Conservation (phyloP, 2,329 filamentous ascomycete species). For the Microdochium paspali region DNA sequence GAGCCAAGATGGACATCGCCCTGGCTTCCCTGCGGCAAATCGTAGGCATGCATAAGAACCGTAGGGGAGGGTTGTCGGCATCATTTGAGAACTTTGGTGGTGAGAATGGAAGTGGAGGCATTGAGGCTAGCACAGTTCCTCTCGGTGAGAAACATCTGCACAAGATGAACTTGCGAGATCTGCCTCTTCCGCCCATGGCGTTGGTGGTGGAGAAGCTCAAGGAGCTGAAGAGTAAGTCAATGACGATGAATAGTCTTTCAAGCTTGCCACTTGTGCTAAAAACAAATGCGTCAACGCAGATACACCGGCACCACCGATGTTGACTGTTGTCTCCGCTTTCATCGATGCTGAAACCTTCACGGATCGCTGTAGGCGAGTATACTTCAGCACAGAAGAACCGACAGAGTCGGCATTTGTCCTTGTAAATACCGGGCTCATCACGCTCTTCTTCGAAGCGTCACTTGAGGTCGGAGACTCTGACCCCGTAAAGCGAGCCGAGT, state of each 20-base stretch:
- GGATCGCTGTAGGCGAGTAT: constrained; percentile 36
- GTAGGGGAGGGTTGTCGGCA: neutral
- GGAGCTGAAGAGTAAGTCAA: constrained; percentile 30
- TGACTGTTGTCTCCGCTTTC: constrained; percentile 39
- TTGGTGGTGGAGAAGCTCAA: constrained; percentile 39
- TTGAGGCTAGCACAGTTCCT: constrained; percentile 13
- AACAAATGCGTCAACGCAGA: constrained; percentile 17
- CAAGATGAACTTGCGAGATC: constrained; percentile 34
- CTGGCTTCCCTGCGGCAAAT: constrained; percentile 42
- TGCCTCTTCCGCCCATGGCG: constrained; percentile 44
- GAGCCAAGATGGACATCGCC: constrained; percentile 42
- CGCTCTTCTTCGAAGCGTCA: constrained; percentile 19
- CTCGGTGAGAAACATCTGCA: constrained; percentile 34
- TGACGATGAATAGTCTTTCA: neutral
- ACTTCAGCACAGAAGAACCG: constrained; percentile 42
- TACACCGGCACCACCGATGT: constrained; percentile 33
- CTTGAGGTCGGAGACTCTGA: constrained; percentile 11
- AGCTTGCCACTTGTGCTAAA: neutral
- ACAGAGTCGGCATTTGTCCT: constrained; percentile 38
- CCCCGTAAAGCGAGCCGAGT: constrained; percentile 12
- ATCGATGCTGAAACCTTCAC: constrained; percentile 39
- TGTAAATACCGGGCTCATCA: constrained; percentile 19
- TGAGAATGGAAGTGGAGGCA: neutral
- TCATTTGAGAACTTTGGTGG: neutral
- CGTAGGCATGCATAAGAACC: constrained; percentile 37